These are phyloP conservation scores for Aurantiochytrium sp. DNA, from an alignment of 108 stramenopile species.

Conservation along the genomic window DNA sequence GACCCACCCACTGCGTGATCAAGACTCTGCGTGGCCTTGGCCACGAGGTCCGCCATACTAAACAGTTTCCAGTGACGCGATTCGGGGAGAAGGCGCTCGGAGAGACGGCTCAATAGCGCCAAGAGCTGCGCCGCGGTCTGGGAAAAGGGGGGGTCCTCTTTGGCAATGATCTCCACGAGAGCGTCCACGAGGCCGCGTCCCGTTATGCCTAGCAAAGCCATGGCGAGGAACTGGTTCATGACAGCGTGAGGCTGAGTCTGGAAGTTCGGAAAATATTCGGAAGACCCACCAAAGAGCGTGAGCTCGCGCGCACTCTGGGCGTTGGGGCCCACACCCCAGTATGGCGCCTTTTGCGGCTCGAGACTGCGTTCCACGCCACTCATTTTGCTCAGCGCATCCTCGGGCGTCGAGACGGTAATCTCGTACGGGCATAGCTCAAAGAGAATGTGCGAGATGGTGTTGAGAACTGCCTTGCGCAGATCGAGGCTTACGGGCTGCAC, in stretches of 20 bases:
- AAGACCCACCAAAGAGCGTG: background rate
- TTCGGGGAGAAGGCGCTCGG: background rate
- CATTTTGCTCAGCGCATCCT: background rate
- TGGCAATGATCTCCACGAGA: background rate
- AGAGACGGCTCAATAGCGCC: background rate
- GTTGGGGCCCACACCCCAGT: constrained; percentile 12
- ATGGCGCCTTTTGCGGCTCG: background rate
- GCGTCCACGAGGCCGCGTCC: constrained; percentile 1
- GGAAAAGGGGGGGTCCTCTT: background rate
- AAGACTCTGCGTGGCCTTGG: background rate
- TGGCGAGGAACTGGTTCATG: constrained; percentile 17
- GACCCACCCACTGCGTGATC: background rate
- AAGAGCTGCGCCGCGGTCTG: background rate
- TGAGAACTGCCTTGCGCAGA: background rate
- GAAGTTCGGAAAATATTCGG: background rate
- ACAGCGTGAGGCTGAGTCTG: background rate
- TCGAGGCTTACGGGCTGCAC: constrained; percentile 11
- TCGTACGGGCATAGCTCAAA: background rate
- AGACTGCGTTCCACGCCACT: background rate
- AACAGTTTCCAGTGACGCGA: background rate
- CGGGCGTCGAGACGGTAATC: background rate
- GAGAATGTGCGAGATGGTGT: background rate
- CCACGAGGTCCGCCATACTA: background rate
- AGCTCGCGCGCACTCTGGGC: background rate
- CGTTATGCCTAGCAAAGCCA: background rate